A percentile compares a stretch with the other conserved stretches of the same genome.
These are phyloP conservation scores for Exidia glandulosa DNA, from an alignment of 768 basidiomycete genomes.

Conservation along the genomic window DNA sequence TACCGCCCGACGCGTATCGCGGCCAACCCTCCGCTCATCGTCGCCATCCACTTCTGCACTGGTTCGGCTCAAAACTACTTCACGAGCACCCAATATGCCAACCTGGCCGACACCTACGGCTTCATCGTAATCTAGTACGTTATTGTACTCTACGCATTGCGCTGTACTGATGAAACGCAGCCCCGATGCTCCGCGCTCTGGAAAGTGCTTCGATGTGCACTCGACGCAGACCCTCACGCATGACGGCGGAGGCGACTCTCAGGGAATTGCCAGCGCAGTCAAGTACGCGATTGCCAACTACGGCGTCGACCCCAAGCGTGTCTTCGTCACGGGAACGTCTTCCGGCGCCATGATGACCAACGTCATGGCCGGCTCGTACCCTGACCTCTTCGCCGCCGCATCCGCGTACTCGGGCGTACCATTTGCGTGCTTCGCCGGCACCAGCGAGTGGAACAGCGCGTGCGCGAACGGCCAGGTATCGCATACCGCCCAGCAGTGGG, in stretches of 20 bases:
- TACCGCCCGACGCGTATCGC: slow-evolving; percentile 31
- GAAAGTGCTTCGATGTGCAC: slow-evolving; percentile 45
- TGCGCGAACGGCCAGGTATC: slow-evolving; percentile 35
- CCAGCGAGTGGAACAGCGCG: slow-evolving; percentile 35
- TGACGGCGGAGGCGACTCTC: slow-evolving; percentile 44
- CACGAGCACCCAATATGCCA: slow-evolving; percentile 36
- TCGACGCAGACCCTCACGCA: slow-evolving; percentile 41
- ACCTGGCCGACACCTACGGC: slow-evolving; percentile 35
- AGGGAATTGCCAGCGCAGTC: slow-evolving; percentile 36
- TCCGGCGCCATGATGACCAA: slow-evolving; percentile 55
- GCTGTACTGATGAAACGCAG: neutral
- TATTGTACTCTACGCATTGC: neutral
- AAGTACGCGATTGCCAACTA: slow-evolving; percentile 38
- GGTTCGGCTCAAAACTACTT: slow-evolving; percentile 39
- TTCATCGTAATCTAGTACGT: slow-evolving; percentile 42
- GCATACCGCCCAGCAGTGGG: slow-evolving; percentile 37
- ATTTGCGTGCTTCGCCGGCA: slow-evolving; percentile 41
- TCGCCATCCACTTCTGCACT: slow-evolving; percentile 35
- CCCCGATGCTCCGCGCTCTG: slow-evolving; percentile 21
- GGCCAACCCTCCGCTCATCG: slow-evolving; percentile 33
- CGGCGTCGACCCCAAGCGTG: slow-evolving; percentile 32
- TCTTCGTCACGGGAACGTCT: slow-evolving; percentile 40
- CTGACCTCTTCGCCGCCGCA: slow-evolving; percentile 41
- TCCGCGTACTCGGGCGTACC: slow-evolving; percentile 42
- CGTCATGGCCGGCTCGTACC: slow-evolving; percentile 42